Evolutionary conservation across 495 filamentous ascomycete species (phyloP), one percentile per base, ranked within the genome.

Genomic region (Podospora pseudocomata): DNA sequence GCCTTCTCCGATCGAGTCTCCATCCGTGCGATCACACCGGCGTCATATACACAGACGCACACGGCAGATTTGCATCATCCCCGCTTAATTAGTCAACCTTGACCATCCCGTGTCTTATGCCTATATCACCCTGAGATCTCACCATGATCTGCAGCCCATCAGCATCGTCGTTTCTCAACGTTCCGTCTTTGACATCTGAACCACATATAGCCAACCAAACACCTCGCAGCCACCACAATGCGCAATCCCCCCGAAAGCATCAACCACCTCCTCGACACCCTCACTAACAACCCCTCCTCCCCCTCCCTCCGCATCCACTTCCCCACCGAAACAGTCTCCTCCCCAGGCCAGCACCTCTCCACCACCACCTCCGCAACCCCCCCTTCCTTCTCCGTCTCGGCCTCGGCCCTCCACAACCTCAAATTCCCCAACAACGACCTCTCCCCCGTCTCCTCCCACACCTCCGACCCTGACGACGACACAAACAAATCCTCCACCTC

Each of bases 261-360:
- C 19, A 67, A 57, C 53, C 6, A 72, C 44, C 61, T 57, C 70
- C 66, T 74, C 54, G 68, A 66, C 65, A 18, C 39, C 53, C 66
- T 77, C 49, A 26, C 64, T 61, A 30, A 60, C 65, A 30, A 30
- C 59, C 54, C 39, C 49, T 57, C 39, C 49, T 57, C 65, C 20
- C 54, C 70, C 18, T 34, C 67, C 7, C 72, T 77, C 15, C 72
- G 72, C 28, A 71, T 77, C 56, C 75, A 77, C 67, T 77, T 76
- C 67, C 71, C 71, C 19, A 57, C 59, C 9, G 67, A 67, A 58
- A 69, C 69, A 57, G 68, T 76, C 57, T 27, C 60, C 49, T 34
- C 28, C 3, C 72, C 72, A 1, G 74, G 68, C 23, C 44, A 26
- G 20, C 64, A 68, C 28, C 74, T 77, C 1, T 59, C 59, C 65